Evolutionary conservation across 1,284 basidiomycete genomes (phyloP).

Genomic region (Trichosporon sp.): DNA sequence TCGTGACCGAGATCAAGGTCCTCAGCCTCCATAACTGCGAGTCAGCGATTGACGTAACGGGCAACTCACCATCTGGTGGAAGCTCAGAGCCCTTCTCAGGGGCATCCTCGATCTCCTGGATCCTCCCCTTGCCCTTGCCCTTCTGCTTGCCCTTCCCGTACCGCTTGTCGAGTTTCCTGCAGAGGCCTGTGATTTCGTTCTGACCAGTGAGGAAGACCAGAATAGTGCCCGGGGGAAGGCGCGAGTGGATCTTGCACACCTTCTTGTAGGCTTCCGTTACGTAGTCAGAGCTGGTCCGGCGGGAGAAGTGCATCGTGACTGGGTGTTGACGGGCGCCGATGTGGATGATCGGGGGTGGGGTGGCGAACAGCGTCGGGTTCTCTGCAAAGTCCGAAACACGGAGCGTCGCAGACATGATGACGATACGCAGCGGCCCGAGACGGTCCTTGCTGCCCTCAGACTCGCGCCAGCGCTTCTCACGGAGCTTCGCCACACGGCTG

Average conservation of each 20-base stretch:
- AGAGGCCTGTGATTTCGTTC: conserved; percentile 65
- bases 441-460: conserved; percentile 60
- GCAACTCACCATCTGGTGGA: conserved; percentile 33
- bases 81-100: conserved; percentile 16
- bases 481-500: conserved; percentile 80
- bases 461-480: conserved; percentile 82
- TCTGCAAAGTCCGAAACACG: conserved; percentile 89
- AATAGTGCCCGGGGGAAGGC: conserved; percentile 66
- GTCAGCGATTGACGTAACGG: conserved; percentile 56
- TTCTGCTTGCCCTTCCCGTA: conserved; percentile 65
- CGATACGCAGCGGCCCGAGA: conserved; percentile 80
- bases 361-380: conserved; percentile 75
- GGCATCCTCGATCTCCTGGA: conserved; percentile 9
- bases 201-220: conserved; percentile 75
- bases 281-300: conserved; percentile 81
- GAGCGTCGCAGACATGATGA: conserved; percentile 99
- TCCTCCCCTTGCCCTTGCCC: conserved; percentile 52
- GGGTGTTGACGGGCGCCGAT: conserved; percentile 90
- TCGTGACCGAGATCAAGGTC: conserved; percentile 49
- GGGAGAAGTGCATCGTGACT: conserved; percentile 90
- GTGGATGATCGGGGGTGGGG: conserved; percentile 82
- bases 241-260: conserved; percentile 70
- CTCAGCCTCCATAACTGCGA: conserved; percentile 47
- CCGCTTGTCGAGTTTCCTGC: conserved; percentile 67
- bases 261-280: conserved; percentile 87